Conservation (phyloP, 2,329 filamentous ascomycete genomes). For the Ophiostoma populinum region DNA sequence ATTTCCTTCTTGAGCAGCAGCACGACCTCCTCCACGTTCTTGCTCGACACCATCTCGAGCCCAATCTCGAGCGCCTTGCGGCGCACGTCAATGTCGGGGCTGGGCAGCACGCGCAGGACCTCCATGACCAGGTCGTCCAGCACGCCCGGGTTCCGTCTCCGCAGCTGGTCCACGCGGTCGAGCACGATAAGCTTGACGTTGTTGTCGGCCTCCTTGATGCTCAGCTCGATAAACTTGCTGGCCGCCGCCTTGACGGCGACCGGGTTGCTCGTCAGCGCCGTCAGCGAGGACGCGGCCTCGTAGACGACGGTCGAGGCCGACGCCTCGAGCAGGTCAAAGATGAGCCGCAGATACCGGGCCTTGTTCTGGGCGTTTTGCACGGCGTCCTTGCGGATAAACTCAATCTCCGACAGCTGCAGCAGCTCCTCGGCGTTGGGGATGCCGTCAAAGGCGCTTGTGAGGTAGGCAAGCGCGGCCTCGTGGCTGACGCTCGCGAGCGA, state of each 20-base stretch:
- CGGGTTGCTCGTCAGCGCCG: slow-evolving; percentile 84
- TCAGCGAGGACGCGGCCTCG: slow-evolving; percentile 89
- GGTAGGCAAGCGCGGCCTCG: slow-evolving; percentile 75
- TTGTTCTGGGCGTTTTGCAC: slow-evolving; percentile 89
- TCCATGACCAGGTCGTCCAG: slow-evolving; percentile 95
- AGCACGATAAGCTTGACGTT: slow-evolving; percentile 98
- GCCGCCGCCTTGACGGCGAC: slow-evolving; percentile 96
- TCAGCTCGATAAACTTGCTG: slow-evolving; percentile 87
- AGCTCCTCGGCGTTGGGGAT: slow-evolving; percentile 91
- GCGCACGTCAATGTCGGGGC: slow-evolving; percentile 88
- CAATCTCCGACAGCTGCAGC: slow-evolving; percentile 79
- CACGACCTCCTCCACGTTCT: slow-evolving; percentile 96
- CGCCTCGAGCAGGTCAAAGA: slow-evolving; percentile 91
- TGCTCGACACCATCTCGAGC: slow-evolving; percentile 95
- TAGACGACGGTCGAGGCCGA: slow-evolving; percentile 90
- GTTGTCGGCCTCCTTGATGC: slow-evolving; percentile 95
- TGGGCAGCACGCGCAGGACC: slow-evolving; percentile 83
- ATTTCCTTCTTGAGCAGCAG: slow-evolving; percentile 94
- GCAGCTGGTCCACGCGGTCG: slow-evolving; percentile 65
- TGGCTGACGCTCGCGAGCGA: slow-evolving; percentile 83
- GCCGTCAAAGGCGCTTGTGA: slow-evolving; percentile 79
- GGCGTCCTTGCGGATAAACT: slow-evolving; percentile 97
- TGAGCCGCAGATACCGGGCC: slow-evolving; percentile 81
- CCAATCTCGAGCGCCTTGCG: slow-evolving; percentile 81
- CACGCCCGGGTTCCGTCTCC: slow-evolving; percentile 60